Conservation (phyloP, 2,329 filamentous ascomycete genomes). For the Colletotrichum siamense region DNA sequence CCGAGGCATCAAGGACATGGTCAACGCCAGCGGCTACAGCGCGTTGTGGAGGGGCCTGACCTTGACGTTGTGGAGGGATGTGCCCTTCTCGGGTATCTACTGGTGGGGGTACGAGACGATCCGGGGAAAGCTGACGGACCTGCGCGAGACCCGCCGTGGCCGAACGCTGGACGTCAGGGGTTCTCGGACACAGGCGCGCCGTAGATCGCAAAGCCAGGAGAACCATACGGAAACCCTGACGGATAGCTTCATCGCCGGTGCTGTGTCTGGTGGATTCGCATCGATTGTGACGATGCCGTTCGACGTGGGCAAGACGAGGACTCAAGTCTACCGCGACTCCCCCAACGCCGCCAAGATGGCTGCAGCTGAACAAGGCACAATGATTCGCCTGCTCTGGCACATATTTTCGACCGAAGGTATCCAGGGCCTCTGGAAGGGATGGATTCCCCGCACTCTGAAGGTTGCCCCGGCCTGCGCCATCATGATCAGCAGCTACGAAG, state of each 20-base stretch:
- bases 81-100: slow-evolving; percentile 95
- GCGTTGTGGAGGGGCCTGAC: slow-evolving; percentile 91
- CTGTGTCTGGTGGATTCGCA: slow-evolving; percentile 81
- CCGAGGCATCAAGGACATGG: slow-evolving; percentile 78
- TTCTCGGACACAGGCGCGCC: slow-evolving; percentile 46
- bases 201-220: slow-evolving; percentile 67
- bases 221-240: slow-evolving; percentile 79
- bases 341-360: slow-evolving; percentile 38
- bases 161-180: slow-evolving; percentile 43
- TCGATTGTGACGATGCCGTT: slow-evolving; percentile 93
- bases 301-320: slow-evolving; percentile 95
- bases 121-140: slow-evolving; percentile 72
- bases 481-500: slow-evolving; percentile 98
- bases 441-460: slow-evolving; percentile 90
- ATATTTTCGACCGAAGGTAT: slow-evolving; percentile 88
- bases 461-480: slow-evolving; percentile 97
- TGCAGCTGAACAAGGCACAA: slow-evolving; percentile 76
- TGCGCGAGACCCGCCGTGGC: slow-evolving; percentile 61
- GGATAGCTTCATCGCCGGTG: slow-evolving; percentile 90
- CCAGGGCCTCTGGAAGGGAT: slow-evolving; percentile 85
- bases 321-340: slow-evolving; percentile 78
- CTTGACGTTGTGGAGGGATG: slow-evolving; percentile 93
- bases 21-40: slow-evolving; percentile 74
- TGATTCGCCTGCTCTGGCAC: slow-evolving; percentile 85
- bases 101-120: slow-evolving; percentile 97